Base-by-base conservation (phyloP, 352 stramenopile genomes). In the Stramenopiles sp. region DNA sequence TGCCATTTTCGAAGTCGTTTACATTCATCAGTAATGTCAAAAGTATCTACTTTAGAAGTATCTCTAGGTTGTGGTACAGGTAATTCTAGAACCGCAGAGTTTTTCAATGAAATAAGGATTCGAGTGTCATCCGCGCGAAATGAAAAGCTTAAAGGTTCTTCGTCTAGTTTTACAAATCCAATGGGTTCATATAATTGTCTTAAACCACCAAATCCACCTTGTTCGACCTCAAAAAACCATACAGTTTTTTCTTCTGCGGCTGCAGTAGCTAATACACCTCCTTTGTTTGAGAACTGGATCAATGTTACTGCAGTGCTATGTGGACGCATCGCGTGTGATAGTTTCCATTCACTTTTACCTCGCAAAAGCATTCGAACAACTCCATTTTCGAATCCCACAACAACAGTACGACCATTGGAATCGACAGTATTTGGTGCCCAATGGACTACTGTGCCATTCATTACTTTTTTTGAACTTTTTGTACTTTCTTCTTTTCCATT, bases 321-420 rank as follows among this genome's bases (percentile, higher is more conserved):
- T 7, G 73, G 70, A 36, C 88, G 89, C 42, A 81, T 64, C 0
- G 29, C 40, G 7, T 3, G 19, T 3, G 17, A 23, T 17, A 43
- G 35, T 0, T n/a, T 38, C 28, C 7, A 23, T 23, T 42, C 23
- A 37, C 26, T 18, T 20, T 28, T 48, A 20, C 46, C 52, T 19
- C 42, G 39, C 10, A 56, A 19, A 15, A 68, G 42, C 7, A 64
- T 46, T 3, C 69, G 61, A 12, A 84, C 53, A 7, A 83, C 55
- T 3, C 71, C 71, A 40, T 89, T 66, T 23, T 55, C 57, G 48
- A 81, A 89, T 0, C 73, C 72, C 15, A 84, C 71, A 15, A 59
- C 53, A 34, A 86, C 53, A n/a, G 26, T 15, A n/a, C 26, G 26
- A 32, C 10, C 15, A n/a, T n/a, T 32, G n/a, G n/a, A 15, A 32